phyloP scores from a whole-genome alignment of 2,329 filamentous ascomycete genomes.

The Penicillium paneum region DNA sequence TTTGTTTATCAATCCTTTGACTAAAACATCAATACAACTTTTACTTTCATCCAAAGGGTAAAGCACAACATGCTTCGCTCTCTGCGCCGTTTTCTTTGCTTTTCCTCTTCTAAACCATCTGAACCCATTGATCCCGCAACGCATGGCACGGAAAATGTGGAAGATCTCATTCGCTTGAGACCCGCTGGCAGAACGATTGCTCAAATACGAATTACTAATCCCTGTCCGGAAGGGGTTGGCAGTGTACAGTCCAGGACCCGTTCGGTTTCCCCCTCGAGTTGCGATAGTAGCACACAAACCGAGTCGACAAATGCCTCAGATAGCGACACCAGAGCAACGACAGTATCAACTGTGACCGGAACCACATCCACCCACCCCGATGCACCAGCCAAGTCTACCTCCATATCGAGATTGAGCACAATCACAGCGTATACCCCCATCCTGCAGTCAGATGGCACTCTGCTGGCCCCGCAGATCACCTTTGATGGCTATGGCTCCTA shows the following conservation, averaged over 20 bases:
- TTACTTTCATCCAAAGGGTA: neutral
- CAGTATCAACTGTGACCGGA: slow-evolving; percentile 13
- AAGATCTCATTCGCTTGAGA: slow-evolving; percentile 9
- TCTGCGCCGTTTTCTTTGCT: slow-evolving; percentile 19
- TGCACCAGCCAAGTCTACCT: slow-evolving; percentile 6
- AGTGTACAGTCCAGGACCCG: neutral
- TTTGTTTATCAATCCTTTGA: neutral
- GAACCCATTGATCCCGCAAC: neutral
- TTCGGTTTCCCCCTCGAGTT: slow-evolving; percentile 4
- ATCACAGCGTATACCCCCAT: slow-evolving; percentile 21
- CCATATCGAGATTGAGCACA: neutral
- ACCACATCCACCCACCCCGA: slow-evolving; percentile 8
- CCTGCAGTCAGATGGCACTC: slow-evolving; percentile 21
- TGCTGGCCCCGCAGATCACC: slow-evolving; percentile 20
- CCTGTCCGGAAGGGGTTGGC: neutral
- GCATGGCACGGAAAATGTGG: neutral
- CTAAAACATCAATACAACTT: neutral
- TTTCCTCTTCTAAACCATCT: slow-evolving; percentile 9
- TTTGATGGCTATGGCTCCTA: slow-evolving; percentile 25
- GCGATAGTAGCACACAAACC: slow-evolving; percentile 10
- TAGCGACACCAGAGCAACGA: slow-evolving; percentile 13
- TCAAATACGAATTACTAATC: slow-evolving; percentile 3
- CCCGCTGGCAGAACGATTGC: slow-evolving; percentile 1
- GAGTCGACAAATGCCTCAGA: slow-evolving; percentile 11
- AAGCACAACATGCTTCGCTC: slow-evolving; percentile 10